Evolutionary conservation across 805 yeast genomes (phyloP), one percentile per base, ranked within the genome.

Genomic region (Hagleromyces aurorensis): DNA sequence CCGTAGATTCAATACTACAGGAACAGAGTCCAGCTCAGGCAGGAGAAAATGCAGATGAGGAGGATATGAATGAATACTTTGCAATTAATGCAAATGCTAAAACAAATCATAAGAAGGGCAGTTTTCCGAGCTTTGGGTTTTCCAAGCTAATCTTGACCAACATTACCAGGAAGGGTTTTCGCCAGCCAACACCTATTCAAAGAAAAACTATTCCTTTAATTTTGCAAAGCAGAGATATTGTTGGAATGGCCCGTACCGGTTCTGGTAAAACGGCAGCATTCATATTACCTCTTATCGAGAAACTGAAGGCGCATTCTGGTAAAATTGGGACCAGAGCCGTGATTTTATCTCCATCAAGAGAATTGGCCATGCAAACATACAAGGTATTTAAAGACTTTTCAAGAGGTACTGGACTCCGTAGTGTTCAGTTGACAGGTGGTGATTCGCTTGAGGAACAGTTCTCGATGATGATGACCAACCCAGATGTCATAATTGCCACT

Each of bases 241-340:
- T 91, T 10, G 99, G 96, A 52, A 91, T 91, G 99, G 99, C 99
- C 10, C 72, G 99, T 51, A 91, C 99, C 0, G 99, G 99, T 48
- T 83, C 95, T 15, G 99, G 99, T 67, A 91, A 91, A 54, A 91
- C 99, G 0, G 98, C 98, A 6, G 97, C 98, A 1, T 91, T 91
- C 54, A 71, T 84, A 13, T 61, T 91, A 32, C 99, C 99, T 3
- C 67, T 91, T 64, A 68, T 91, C 41, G 96, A 91, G 46, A 78
- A 72, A 50, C 66, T 89, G 44, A 84, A 83, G 55, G 58, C 75
- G 2, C 96, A 89, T 53, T 73, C 82, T 24, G 86, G 94, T 17
- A 81, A 75, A 51, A 79, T 82, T 24, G 98, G 98, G 39, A 78
- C 78, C 2, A 69, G 98, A 43, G 95, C 95, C 0, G 66, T 91